These are phyloP conservation scores for Talaromyces albobiverticillius DNA, from an alignment of 2,329 filamentous ascomycete genomes.

Conservation along the genomic window DNA sequence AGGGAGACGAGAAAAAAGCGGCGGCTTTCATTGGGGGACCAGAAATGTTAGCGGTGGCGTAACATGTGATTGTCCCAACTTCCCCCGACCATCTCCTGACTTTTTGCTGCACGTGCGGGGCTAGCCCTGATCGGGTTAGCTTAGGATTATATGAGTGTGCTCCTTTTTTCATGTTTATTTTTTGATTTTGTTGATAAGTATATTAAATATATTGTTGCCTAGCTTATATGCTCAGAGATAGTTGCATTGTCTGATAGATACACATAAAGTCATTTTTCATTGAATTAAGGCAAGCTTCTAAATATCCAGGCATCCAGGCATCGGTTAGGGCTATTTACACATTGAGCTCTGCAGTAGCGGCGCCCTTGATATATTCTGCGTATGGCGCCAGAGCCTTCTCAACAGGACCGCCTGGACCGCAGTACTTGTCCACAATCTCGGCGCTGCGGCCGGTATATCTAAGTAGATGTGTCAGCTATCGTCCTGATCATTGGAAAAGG, in stretches of 20 bases:
- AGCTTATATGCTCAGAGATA: no score
- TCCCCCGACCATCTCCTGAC: neutral
- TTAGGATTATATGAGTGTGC: no score
- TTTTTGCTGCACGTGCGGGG: neutral
- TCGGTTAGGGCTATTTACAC: neutral
- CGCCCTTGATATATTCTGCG: neutral
- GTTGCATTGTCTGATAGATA: no score
- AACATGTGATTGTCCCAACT: slow-evolving; percentile 14
- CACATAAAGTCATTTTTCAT: neutral
- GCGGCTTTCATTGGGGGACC: neutral
- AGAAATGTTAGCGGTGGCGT: slow-evolving; percentile 8
- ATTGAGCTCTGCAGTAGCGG: neutral
- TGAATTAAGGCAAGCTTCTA: neutral
- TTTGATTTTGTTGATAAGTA: no score
- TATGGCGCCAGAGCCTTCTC: neutral
- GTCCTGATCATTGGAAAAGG: neutral
- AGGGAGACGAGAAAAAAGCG: neutral
- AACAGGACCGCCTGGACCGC: neutral
- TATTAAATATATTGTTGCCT: no score
- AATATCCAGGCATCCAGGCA: neutral
- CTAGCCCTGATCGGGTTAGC: no score
- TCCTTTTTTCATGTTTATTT: no score
- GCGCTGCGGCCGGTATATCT: neutral
- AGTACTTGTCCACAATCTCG: neutral
- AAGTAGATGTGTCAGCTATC: neutral